Evolutionary conservation across 257 asterid species (phyloP).

Genomic region (Ligustrum vulgare): DNA sequence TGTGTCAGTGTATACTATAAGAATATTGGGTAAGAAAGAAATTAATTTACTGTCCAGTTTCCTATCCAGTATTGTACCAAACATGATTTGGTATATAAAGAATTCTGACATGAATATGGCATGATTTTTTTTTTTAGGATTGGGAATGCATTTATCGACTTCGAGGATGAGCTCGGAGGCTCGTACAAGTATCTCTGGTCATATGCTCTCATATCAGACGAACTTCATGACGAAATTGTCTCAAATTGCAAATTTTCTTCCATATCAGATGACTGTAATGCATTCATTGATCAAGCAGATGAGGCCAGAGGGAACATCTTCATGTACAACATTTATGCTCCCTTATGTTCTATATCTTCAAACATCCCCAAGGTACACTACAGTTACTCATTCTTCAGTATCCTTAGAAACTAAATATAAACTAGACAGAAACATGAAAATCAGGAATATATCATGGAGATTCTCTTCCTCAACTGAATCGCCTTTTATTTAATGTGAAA

Average conservation of each 20-base stretch:
- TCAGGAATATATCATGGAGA: not conserved
- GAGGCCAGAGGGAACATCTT: conserved; percentile 3
- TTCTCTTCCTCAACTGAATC: not conserved
- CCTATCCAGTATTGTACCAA: not conserved
- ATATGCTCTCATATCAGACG: conserved; percentile 38
- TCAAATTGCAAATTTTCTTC: conserved; percentile 25
- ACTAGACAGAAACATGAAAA: not conserved
- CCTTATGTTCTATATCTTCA: conserved; percentile 21
- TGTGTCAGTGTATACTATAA: not conserved
- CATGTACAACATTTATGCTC: conserved; percentile 31
- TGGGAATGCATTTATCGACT: conserved; percentile 34
- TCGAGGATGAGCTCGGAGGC: conserved; percentile 2
- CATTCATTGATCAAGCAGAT: not conserved
- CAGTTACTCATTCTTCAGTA: not conserved
- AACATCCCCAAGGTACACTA: not conserved
- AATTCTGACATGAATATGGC: not conserved
- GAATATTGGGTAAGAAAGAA: not conserved
- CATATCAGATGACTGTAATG: conserved; percentile 11
- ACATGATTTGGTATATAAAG: not conserved
- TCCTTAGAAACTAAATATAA: not conserved
- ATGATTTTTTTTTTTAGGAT: conserved; percentile 24
- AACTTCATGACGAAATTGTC: conserved; percentile 27
- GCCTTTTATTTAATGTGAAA: not conserved
- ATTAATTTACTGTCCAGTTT: not conserved
- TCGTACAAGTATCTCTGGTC: conserved; percentile 29